These are phyloP conservation scores for Austroboletus festivus DNA, from an alignment of 768 basidiomycete species.

Conservation along the genomic window DNA sequence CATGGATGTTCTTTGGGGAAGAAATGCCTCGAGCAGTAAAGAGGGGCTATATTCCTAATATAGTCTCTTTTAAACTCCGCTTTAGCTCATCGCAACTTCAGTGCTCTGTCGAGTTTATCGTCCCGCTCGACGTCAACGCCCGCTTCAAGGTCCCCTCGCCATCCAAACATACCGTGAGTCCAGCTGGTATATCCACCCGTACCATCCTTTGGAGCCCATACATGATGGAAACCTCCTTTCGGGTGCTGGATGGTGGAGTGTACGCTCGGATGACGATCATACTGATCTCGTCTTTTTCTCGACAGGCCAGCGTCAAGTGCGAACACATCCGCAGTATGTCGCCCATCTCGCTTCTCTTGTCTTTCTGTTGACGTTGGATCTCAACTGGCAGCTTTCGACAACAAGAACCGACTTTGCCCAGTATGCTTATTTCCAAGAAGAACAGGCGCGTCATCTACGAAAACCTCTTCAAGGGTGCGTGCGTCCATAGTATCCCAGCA, in stretches of 20 bases:
- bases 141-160: constrained; percentile 26
- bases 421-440: constrained; percentile 96
- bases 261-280: constrained; percentile 30
- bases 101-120: constrained; percentile 15
- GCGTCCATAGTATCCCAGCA: too few relatives aligned
- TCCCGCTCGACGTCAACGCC: constrained; percentile 39
- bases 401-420: constrained; percentile 34
- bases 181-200: background rate
- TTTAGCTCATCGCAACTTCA: constrained; percentile 2
- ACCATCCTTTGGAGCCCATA: constrained; percentile 5
- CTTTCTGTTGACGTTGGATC: background rate
- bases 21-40: too few relatives aligned
- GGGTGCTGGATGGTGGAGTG: constrained; percentile 34
- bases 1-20: too few relatives aligned
- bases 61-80: constrained; percentile 24
- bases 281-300: constrained; percentile 16
- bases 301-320: constrained; percentile 31
- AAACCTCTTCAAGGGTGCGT: constrained; percentile 97
- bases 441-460: constrained; percentile 97
- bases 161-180: constrained; percentile 23
- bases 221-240: background rate
- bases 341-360: background rate
- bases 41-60: constrained; percentile 14
- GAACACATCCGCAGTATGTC: constrained; percentile 36
- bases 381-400: constrained; percentile 28